Base-by-base conservation (phyloP, 2,329 filamentous ascomycete species). In the Ceratocystis cubensis region DNA sequence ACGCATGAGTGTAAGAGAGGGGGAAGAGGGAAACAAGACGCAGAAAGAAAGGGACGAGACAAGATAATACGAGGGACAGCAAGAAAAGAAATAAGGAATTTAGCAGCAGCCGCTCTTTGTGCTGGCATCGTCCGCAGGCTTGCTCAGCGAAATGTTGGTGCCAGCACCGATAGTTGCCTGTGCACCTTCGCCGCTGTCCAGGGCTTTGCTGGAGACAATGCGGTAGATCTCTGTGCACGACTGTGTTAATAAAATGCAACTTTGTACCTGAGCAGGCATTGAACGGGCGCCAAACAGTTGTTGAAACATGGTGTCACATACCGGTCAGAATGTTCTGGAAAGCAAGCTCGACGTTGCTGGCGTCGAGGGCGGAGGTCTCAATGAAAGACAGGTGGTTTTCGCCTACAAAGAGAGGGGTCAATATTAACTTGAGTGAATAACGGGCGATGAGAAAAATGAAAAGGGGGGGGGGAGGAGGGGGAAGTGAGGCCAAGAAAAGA, bases 241-340 rank as follows among this genome's bases (percentile, higher is more conserved):
- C 45, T 37, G 48, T 45, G 28, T 41, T 57, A 56, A 28, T 41
- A 10, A 41, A 25, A 7, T 10, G 4, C 10, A 13, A 41, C 37
- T 41, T 41, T 41, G 37, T 41, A 15, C 3, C 10, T 41, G 8
- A 37, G 8, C 2, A 13, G 33, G 8, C 33, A 13, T 13, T 37
- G 2, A 13, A 13, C 10, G 13, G 37, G 37, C 13, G 13, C 37
- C 37, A 10, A 44, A 2, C 13, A 37, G 13, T 25, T 33, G 41
- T 17, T 22, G 10, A 20, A n/a, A 5, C 61, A 15, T 15, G 10
- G 22, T 46, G 50, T 10, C 17, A 76, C 84, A 69, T 83, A 96
- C 93, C 93, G 75, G 94, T 99, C 76, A 99, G 82, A 75, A 99
- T 99, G 79, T 97, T 97, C 81, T 99, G 93, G 85, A 99, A 97